These are phyloP conservation scores for Pyronema domesticum DNA, from an alignment of 495 filamentous ascomycete species.

Conservation along the genomic window DNA sequence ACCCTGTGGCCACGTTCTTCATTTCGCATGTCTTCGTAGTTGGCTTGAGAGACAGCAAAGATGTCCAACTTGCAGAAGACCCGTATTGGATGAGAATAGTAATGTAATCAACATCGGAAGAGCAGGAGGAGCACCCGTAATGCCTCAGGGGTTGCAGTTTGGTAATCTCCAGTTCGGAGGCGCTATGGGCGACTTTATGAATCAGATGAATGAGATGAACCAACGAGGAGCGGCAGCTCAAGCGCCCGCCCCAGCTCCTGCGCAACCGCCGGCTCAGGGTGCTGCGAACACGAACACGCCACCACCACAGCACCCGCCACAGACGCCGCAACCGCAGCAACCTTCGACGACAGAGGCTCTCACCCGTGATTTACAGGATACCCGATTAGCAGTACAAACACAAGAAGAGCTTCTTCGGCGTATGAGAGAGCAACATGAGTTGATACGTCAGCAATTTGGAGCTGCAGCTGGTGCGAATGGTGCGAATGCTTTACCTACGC, in stretches of 20 bases:
- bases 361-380: neutral
- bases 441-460: too few relatives aligned
- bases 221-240: slow-evolving; percentile 7
- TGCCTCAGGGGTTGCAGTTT: slow-evolving; percentile 30
- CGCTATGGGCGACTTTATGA: slow-evolving; percentile 36
- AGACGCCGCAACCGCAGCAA: slow-evolving; percentile 25
- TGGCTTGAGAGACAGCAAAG: slow-evolving; percentile 98
- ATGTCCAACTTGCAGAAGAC: slow-evolving; percentile 80
- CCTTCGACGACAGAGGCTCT: neutral
- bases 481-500: neutral
- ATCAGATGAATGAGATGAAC: slow-evolving; percentile 30
- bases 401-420: neutral
- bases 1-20: slow-evolving; percentile 87
- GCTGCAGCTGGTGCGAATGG: neutral
- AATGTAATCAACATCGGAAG: slow-evolving; percentile 18
- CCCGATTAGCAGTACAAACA: neutral
- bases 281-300: slow-evolving; percentile 6
- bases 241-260: slow-evolving; percentile 5
- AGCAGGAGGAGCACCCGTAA: neutral
- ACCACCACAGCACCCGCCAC: slow-evolving; percentile 10
- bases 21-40: slow-evolving; percentile 82
- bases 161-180: slow-evolving; percentile 40
- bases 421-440: neutral
- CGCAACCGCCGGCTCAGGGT: slow-evolving; percentile 12
- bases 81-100: slow-evolving; percentile 39